Evolutionary conservation across 2,329 filamentous ascomycete species (phyloP), one percentile per base, ranked within the genome.

Genomic region (Colletotrichum filicis): DNA sequence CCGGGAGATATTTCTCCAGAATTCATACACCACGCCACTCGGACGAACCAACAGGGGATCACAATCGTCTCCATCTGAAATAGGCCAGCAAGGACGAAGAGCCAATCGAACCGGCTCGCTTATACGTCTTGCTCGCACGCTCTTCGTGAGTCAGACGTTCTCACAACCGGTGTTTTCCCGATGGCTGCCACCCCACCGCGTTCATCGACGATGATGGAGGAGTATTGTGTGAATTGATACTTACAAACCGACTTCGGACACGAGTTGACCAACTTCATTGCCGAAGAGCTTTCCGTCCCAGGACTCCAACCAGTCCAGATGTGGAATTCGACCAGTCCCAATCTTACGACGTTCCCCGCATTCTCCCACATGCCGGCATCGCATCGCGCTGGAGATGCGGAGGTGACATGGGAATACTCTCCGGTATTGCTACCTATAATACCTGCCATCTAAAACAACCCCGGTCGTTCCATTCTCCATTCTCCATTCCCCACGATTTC

Each of bases 291-390:
- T 67, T 56, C 68, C 56, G 63, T 61, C 37, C 16, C 22, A 3
- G 32, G 22, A 9, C 5, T 37, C 32, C n/a, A 49, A 37, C 32
- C 22, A 52, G 12, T n/a, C 35, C 46, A 26, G 32, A 26, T 35
- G 35, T 30, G 30, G 37, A 53, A 28, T 28, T n/a, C 16, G 26
- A 12, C 62, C 56, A 49, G 46, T 46, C 35, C 46, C 56, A 16
- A 61, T 67, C 32, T 32, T 56, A 55, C 46, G 16, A 61, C 19
- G 30, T 61, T 71, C 63, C 68, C 68, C 68, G 63, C 68, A 67
- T 28, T 35, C 32, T 56, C 63, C 56, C 63, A 68, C 69, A 42
- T 58, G n/a, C 49, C 49, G 56, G 58, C 28, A 68, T 24, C 52
- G 12, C 49, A 14, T 28, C 52, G 30, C 28, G 28, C 52, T 26